These are phyloP conservation scores for Pythium aristosporum DNA, from an alignment of 352 stramenopile species.

Conservation along the genomic window DNA sequence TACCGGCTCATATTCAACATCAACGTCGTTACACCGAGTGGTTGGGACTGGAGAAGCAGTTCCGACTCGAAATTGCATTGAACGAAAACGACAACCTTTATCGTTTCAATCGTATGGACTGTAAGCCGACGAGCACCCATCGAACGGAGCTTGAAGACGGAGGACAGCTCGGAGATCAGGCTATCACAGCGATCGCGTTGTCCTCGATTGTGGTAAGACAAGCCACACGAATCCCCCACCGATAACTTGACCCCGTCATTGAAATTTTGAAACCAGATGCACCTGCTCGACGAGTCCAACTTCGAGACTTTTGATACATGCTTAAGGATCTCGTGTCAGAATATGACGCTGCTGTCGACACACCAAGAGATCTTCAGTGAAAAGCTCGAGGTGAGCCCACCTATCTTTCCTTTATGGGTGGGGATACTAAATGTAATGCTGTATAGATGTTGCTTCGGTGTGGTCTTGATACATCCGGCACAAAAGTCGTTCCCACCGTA, in stretches of 20 bases:
- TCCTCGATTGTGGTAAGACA: slow-evolving; percentile 13
- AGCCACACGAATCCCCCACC: not conserved
- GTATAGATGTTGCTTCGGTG: not conserved
- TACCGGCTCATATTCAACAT: slow-evolving; percentile 19
- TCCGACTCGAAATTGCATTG: not conserved
- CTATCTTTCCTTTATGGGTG: not conserved
- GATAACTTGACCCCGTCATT: not conserved
- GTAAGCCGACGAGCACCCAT: not conserved
- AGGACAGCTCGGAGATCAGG: slow-evolving; percentile 16
- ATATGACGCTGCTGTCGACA: not conserved
- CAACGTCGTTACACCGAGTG: slow-evolving; percentile 10
- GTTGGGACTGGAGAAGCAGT: slow-evolving; percentile 9
- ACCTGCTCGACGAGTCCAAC: slow-evolving; percentile 1
- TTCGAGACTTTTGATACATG: not conserved
- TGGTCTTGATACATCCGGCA: not conserved
- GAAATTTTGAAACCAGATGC: not conserved
- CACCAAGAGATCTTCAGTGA: not conserved
- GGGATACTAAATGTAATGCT: not conserved
- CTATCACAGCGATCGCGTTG: not conserved
- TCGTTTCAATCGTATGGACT: not conserved
- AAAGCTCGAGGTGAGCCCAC: slow-evolving; percentile 4
- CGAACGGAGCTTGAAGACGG: slow-evolving; percentile 17
- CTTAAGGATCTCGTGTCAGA: not conserved
- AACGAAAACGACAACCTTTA: slow-evolving; percentile 18
- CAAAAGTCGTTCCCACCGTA: not conserved